A percentile compares a stretch with the other conserved stretches of the same genome.
Conservation (phyloP, 2,329 filamentous ascomycete genomes). For the Metarhizium guizhouense region DNA sequence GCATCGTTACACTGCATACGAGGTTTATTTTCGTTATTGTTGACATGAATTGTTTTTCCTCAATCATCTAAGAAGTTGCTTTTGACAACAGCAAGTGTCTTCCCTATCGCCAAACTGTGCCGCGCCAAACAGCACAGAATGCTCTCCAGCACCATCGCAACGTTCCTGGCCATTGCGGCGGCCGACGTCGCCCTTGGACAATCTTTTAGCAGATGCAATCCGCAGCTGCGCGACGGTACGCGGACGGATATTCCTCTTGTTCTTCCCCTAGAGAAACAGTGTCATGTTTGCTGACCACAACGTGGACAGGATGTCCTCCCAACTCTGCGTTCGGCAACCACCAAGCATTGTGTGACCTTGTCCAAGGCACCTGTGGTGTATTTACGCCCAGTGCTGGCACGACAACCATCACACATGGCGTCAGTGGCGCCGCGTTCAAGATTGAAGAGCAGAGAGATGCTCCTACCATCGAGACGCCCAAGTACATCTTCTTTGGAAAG, state of each 20-base stretch:
- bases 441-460: constrained; percentile 49
- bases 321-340: constrained; percentile 58
- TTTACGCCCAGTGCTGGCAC: constrained; percentile 17
- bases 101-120: no score
- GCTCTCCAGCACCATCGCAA: background rate
- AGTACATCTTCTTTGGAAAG: constrained; percentile 80
- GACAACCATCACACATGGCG: constrained; percentile 13
- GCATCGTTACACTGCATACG: no score
- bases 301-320: constrained; percentile 41
- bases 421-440: constrained; percentile 30
- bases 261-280: no score
- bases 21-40: no score
- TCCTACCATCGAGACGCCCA: constrained; percentile 57
- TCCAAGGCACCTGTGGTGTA: constrained; percentile 44
- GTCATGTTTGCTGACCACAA: no score
- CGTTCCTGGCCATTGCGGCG: background rate
- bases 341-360: constrained; percentile 54
- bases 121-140: background rate
- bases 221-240: background rate
- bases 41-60: no score
- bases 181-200: background rate
- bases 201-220: background rate
- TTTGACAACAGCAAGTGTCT: no score
- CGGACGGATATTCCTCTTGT: background rate
- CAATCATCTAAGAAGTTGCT: no score